Evolutionary conservation across 768 basidiomycete genomes (phyloP).

Genomic region (Amanita thiersii): DNA sequence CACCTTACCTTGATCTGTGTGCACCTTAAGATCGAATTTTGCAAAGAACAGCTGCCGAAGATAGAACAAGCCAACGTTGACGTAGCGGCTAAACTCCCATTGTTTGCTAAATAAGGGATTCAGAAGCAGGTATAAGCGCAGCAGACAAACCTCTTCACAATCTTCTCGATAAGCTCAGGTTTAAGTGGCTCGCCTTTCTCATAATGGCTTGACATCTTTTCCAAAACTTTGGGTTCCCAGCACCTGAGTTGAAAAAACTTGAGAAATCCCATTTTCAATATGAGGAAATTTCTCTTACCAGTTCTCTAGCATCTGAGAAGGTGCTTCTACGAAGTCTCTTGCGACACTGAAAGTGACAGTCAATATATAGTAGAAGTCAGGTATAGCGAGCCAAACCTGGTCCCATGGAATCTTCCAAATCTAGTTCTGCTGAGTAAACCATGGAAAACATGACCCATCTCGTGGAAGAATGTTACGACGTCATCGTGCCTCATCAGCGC

Average conservation of each 20-base stretch:
- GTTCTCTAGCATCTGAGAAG: constrained; percentile 89
- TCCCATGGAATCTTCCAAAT: constrained; percentile 78
- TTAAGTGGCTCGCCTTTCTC: constrained; percentile 66
- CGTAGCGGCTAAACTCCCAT: constrained; percentile 61
- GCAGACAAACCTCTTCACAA: constrained; percentile 59
- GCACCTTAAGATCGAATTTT: constrained; percentile 69
- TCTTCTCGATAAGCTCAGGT: constrained; percentile 65
- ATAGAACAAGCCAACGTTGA: constrained; percentile 77
- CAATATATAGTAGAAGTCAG: not conserved
- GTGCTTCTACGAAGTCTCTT: constrained; percentile 83
- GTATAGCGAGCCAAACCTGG: constrained; percentile 28
- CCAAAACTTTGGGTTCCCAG: constrained; percentile 74
- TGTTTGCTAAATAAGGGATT: not conserved
- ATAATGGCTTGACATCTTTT: constrained; percentile 76
- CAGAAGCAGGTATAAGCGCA: not conserved
- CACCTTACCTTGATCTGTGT: constrained; percentile 53
- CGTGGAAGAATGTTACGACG: constrained; percentile 89
- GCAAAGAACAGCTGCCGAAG: constrained; percentile 83
- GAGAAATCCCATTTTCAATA: not conserved
- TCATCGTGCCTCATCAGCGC: constrained; percentile 85
- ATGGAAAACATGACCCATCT: constrained; percentile 76
- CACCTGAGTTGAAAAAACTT: constrained; percentile 34
- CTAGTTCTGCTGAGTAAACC: constrained; percentile 61
- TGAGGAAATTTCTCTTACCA: constrained; percentile 37
- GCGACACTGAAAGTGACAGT: constrained; percentile 37